Evolutionary conservation across 768 basidiomycete species (phyloP).

Genomic region (Saitozyma podzolica): DNA sequence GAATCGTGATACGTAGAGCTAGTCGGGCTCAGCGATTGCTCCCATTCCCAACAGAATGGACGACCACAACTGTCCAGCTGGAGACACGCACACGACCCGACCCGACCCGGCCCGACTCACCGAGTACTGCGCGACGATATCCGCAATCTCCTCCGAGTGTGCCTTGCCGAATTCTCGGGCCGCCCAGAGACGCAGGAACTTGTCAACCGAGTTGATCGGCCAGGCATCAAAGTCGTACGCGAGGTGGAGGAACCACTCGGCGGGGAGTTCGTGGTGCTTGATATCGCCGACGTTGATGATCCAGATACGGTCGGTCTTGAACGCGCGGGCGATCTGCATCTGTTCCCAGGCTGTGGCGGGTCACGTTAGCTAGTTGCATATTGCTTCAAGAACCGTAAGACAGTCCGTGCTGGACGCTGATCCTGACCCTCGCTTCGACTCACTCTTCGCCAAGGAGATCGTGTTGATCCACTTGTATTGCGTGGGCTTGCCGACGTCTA

Average conservation of each 20-base stretch:
- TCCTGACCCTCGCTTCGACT: slow-evolving; percentile 51
- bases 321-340: slow-evolving; percentile 66
- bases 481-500: slow-evolving; percentile 64
- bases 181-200: slow-evolving; percentile 64
- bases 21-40: slow-evolving; percentile 62
- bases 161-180: slow-evolving; percentile 64
- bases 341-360: slow-evolving; percentile 62
- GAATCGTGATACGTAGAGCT: slow-evolving; percentile 55
- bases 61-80: too few relatives aligned
- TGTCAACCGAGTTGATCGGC: slow-evolving; percentile 60
- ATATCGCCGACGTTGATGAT: slow-evolving; percentile 75
- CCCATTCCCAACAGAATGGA: too few relatives aligned
- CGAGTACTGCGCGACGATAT: slow-evolving; percentile 56
- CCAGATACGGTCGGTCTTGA: slow-evolving; percentile 65
- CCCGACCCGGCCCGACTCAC: slow-evolving; percentile 13
- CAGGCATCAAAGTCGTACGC: slow-evolving; percentile 65
- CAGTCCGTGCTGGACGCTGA: neutral
- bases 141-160: slow-evolving; percentile 55
- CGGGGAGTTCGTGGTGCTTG: slow-evolving; percentile 71
- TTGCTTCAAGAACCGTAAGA: too few relatives aligned
- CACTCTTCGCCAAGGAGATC: slow-evolving; percentile 53
- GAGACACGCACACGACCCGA: too few relatives aligned
- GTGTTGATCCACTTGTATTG: slow-evolving; percentile 70
- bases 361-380: neutral
- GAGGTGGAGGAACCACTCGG: slow-evolving; percentile 67